Base-by-base conservation (phyloP, 2,329 filamentous ascomycete genomes). In the Fusarium torreyae region DNA sequence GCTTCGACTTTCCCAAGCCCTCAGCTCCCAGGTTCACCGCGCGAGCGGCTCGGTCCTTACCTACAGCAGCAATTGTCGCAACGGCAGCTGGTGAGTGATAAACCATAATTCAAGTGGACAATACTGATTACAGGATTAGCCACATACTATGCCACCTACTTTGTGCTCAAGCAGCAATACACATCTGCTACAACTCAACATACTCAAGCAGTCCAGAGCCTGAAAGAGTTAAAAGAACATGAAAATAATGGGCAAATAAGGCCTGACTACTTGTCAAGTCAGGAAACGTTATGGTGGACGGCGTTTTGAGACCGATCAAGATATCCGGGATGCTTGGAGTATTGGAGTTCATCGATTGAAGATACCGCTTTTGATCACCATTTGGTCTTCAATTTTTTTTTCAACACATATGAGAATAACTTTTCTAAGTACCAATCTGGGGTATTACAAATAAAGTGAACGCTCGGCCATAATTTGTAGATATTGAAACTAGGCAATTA, bases 11-110 rank as follows among this genome's bases (percentile, higher is more conserved):
- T 10, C 56, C 40, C 18, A 40, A 39, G 4, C 56, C 49, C 7
- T 10, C 24, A 43, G 33, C 39, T 3, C 56, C 56, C 20, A 55
- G 22, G 38, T n/a, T 58, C 5, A 58, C 49, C 6, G 18, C 18
- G 7, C 43, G 33, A 17, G 40, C 18, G 17, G 56, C 40, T 14
- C 50, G 40, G 3, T 38, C 15, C 22, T 44, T 58, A 20, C 40
- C 56, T 26, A 58, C 56, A 15, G 56, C 40, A 31, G 55, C 55
- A 4, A 34, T 58, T 2, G 14, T 58, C 22, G 26, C 56, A 54
- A 55, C 56, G n/a, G 44, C 53, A 40, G 53, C 53, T 24, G 53
- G 53, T 52, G 40, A 1, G 18, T 22, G 7, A 4, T 10, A 2
- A 2, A 17, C 22, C 15, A 33, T 6, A 7, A 20, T 13, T 14